These are phyloP conservation scores for Candida ovalis DNA, from an alignment of 805 yeast species.

Conservation along the genomic window DNA sequence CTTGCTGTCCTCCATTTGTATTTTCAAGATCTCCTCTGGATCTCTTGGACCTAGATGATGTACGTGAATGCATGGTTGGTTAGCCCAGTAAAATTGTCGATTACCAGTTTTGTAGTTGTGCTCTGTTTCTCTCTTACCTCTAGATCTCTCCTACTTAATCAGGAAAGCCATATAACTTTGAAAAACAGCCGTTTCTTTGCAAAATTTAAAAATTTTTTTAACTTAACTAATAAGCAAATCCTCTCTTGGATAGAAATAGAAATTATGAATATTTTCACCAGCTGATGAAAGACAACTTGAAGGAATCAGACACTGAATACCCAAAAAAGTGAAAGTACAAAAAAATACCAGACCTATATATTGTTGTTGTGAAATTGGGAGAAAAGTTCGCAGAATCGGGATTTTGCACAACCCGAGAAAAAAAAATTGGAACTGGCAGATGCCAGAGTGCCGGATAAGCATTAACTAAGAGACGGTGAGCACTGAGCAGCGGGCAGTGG, in stretches of 20 bases:
- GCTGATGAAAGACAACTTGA: too few species aligned
- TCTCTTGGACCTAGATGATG: background rate
- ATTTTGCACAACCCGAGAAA: background rate
- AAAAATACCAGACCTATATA: background rate
- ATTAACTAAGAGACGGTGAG: too few species aligned
- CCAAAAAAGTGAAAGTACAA: background rate
- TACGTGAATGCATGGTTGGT: background rate
- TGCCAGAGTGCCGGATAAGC: background rate
- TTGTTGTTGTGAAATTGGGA: slow-evolving; percentile 4
- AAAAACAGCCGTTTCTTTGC: too few species aligned
- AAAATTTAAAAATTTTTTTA: too few species aligned
- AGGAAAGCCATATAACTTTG: too few species aligned
- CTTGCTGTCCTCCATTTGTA: background rate
- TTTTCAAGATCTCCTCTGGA: background rate
- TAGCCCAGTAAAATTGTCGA: background rate
- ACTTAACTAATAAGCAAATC: too few species aligned
- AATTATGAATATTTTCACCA: too few species aligned
- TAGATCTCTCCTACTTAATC: too few species aligned
- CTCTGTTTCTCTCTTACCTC: background rate
- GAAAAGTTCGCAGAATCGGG: slow-evolving; percentile 2
- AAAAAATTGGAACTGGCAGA: background rate
- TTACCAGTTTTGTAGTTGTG: background rate
- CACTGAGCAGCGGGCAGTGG: too few species aligned
- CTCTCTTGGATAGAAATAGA: too few species aligned
- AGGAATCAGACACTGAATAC: too few species aligned